Evolutionary conservation across 768 basidiomycete species (phyloP), one percentile per base, ranked within the genome.

Genomic region (Austroboletus eburneus): DNA sequence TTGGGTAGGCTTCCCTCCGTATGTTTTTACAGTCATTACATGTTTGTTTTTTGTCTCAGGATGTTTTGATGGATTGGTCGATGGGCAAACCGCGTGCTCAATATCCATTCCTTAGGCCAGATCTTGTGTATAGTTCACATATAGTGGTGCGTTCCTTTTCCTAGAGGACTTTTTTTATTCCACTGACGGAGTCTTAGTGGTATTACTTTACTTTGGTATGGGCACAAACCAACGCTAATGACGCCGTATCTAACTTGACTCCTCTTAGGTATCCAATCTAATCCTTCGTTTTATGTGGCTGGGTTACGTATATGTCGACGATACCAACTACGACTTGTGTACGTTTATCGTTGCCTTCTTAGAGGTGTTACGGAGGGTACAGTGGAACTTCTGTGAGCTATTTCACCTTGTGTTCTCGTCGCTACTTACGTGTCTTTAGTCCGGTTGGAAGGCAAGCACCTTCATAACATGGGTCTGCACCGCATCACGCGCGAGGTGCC

Each of bases 21-120:
- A 33, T 21, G 9, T 37, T 32, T 25, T 9, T n/a, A 36, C 9
- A 18, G 22, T 21, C 6, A 37, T 23, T 14, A 33, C 30, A 36
- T 20, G 30, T 43, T 22, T 46, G 25, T 45, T 29, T 13, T 29
- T 29, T 7, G n/a, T 32, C 33, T 45, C 52, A 90, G 91, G 92
- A 96, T 57, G 64, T 91, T 25, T 59, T 85, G 9, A 87, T 94
- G 80, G 95, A 98, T 64, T 97, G 95, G 95, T 90, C 87, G 2
- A 61, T 98, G 36, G 69, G 91, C 35, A 74, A 79, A 46, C 72
- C 75, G 4, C 81, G 72, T 47, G 70, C 73, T 8, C 70, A 56
- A 49, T 72, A 86, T 52, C 77, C 69, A 17, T 69, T 89, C 33
- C 74, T 98, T 3, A 81, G 96, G 16, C 65, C 71, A 4, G 88